These are phyloP conservation scores for Penicillium italicum DNA, from an alignment of 2,329 filamentous ascomycete species.

Conservation along the genomic window DNA sequence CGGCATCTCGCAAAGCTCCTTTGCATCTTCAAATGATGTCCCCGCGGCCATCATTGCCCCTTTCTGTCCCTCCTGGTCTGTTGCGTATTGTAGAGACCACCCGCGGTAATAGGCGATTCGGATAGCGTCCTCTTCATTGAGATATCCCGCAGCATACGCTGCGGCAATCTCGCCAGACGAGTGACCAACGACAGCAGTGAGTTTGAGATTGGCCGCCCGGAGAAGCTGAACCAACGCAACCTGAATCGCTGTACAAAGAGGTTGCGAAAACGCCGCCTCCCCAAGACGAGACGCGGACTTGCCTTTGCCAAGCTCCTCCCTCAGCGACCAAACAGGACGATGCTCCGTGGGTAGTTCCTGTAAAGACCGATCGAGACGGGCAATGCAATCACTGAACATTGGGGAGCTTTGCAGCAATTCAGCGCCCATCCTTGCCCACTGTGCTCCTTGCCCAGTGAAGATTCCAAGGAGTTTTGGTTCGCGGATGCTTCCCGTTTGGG, in stretches of 20 bases:
- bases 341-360: slow-evolving; percentile 19
- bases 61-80: slow-evolving; percentile 7
- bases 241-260: slow-evolving; percentile 29
- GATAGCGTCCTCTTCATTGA: slow-evolving; percentile 45
- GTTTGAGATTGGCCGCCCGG: slow-evolving; percentile 30
- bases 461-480: slow-evolving; percentile 20
- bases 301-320: slow-evolving; percentile 17
- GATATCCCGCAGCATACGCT: slow-evolving; percentile 48
- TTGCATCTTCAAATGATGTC: slow-evolving; percentile 36
- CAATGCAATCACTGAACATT: slow-evolving; percentile 13
- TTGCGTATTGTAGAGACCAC: slow-evolving; percentile 24
- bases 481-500: slow-evolving; percentile 5
- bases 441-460: slow-evolving; percentile 34
- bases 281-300: slow-evolving; percentile 14
- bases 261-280: slow-evolving; percentile 23
- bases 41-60: slow-evolving; percentile 52
- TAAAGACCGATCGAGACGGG: slow-evolving; percentile 16
- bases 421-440: slow-evolving; percentile 32
- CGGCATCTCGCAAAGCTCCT: slow-evolving; percentile 24
- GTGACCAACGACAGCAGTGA: slow-evolving; percentile 46
- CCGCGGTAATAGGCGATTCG: slow-evolving; percentile 48
- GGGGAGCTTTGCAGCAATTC: slow-evolving; percentile 15
- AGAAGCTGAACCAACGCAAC: slow-evolving; percentile 29
- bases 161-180: slow-evolving; percentile 52
- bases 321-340: slow-evolving; percentile 23